A percentile compares a stretch with the other conserved stretches of the same genome.
phyloP scores from a whole-genome alignment of 768 basidiomycete genomes.

The Russula vinacea region DNA sequence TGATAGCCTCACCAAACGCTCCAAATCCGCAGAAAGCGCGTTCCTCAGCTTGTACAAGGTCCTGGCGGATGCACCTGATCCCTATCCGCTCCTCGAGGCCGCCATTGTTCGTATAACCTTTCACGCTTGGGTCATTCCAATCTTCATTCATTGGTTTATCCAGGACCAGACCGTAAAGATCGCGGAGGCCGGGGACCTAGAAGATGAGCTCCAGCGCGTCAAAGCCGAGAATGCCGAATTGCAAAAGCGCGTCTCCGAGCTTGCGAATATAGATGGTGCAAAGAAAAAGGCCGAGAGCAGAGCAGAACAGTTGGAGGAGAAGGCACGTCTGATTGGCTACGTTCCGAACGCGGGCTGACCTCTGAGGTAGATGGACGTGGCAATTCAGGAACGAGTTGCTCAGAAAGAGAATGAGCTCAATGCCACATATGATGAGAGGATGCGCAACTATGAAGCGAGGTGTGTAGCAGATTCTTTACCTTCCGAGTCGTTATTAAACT shows the following conservation, averaged over 20 bases:
- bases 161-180: slow-evolving; percentile 93
- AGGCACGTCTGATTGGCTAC: slow-evolving; percentile 45
- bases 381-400: slow-evolving; percentile 82
- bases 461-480: slow-evolving; percentile 37
- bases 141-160: not conserved
- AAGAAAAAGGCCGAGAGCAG: slow-evolving; percentile 74
- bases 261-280: slow-evolving; percentile 57
- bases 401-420: slow-evolving; percentile 97
- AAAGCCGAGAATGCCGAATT: slow-evolving; percentile 83
- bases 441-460: slow-evolving; percentile 96
- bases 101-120: slow-evolving; percentile 63
- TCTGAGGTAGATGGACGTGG: slow-evolving; percentile 79
- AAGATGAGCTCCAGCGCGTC: slow-evolving; percentile 66
- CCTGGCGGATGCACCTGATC: slow-evolving; percentile 94
- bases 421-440: slow-evolving; percentile 93
- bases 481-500: not conserved
- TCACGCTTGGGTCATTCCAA: not conserved
- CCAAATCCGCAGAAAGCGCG: slow-evolving; percentile 88
- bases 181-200: slow-evolving; percentile 74
- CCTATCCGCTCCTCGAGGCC: slow-evolving; percentile 92
- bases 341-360: not conserved
- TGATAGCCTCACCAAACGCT: slow-evolving; percentile 89
- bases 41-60: slow-evolving; percentile 98
- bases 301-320: slow-evolving; percentile 77
- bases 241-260: slow-evolving; percentile 64